Evolutionary conservation across 192 early-diverging fungal species (phyloP).

Genomic region (Geranomyces variabilis): DNA sequence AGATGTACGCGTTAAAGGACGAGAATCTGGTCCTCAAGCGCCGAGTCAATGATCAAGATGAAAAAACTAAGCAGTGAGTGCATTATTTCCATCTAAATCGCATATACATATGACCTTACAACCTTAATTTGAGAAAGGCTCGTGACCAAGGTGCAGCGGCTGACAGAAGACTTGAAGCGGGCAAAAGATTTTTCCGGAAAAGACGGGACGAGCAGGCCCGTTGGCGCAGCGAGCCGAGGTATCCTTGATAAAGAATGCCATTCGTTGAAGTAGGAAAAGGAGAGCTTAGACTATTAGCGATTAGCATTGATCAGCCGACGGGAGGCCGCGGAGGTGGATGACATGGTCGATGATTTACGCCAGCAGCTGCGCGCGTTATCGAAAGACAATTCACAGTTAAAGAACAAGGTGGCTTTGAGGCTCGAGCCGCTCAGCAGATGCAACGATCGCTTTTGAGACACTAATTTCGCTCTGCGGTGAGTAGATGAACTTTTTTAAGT

Average conservation of each 20-base stretch:
- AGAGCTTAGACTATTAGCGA: too few species aligned
- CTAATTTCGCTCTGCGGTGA: background rate
- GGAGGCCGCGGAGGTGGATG: conserved; percentile 42
- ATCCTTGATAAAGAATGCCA: too few species aligned
- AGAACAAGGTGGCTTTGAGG: conserved; percentile 42
- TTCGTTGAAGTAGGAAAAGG: too few species aligned
- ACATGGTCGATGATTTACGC: conserved; percentile 42
- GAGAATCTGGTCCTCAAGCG: conserved; percentile 56
- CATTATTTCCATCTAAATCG: background rate
- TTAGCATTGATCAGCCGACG: conserved; percentile 2
- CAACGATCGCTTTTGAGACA: background rate
- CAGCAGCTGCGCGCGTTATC: conserved; percentile 39
- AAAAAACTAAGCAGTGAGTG: conserved; percentile 49
- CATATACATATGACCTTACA: too few species aligned
- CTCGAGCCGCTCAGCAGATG: background rate
- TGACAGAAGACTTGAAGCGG: conserved; percentile 45
- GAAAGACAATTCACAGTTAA: conserved; percentile 46
- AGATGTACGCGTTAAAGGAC: conserved; percentile 43
- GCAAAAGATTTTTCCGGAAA: conserved; percentile 10
- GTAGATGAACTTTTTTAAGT: conserved; percentile 50
- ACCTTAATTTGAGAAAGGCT: conserved; percentile 33
- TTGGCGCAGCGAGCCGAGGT: background rate
- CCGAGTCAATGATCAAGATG: conserved; percentile 51
- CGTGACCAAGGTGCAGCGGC: conserved; percentile 49
- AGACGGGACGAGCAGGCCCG: background rate